phyloP scores from a whole-genome alignment of 257 asterid species.

The Scutellaria minor region DNA sequence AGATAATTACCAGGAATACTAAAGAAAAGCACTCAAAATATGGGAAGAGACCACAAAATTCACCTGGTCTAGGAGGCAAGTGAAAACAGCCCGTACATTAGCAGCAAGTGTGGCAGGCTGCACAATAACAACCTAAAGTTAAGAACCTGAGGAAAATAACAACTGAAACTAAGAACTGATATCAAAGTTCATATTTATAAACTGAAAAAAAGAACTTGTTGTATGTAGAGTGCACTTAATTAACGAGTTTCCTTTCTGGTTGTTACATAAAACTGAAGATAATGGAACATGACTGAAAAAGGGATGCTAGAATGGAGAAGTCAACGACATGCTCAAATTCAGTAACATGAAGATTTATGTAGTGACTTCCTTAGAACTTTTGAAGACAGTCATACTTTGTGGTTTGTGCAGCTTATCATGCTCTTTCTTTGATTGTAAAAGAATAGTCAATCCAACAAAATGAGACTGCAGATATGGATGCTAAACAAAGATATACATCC shows the following conservation, averaged over 20 bases:
- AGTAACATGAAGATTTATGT: neutral
- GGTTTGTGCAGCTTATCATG: conserved; percentile 5
- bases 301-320: neutral
- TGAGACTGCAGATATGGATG: neutral
- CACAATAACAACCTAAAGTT: conserved; percentile 38
- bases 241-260: conserved; percentile 2
- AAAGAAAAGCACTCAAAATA: conserved; percentile 32
- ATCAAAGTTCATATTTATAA: neutral
- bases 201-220: neutral
- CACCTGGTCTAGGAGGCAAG: conserved; percentile 95
- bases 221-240: neutral
- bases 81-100: conserved; percentile 84
- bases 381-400: neutral
- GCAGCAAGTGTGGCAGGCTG: conserved; percentile 94
- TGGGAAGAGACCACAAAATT: conserved; percentile 34
- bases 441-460: conserved; percentile 5
- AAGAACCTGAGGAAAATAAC: conserved; percentile 15
- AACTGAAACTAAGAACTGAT: conserved; percentile 13
- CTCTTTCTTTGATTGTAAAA: neutral
- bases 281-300: neutral
- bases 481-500: conserved; percentile 8
- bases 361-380: conserved; percentile 6
- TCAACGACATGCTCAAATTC: conserved; percentile 18
- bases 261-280: conserved; percentile 23
- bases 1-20: conserved; percentile 19